Percentiles rank a stretch among this genome's conserved stretches.
Evolutionary conservation across 768 basidiomycete species (phyloP).

Genomic region (Dendrothele bispora): DNA sequence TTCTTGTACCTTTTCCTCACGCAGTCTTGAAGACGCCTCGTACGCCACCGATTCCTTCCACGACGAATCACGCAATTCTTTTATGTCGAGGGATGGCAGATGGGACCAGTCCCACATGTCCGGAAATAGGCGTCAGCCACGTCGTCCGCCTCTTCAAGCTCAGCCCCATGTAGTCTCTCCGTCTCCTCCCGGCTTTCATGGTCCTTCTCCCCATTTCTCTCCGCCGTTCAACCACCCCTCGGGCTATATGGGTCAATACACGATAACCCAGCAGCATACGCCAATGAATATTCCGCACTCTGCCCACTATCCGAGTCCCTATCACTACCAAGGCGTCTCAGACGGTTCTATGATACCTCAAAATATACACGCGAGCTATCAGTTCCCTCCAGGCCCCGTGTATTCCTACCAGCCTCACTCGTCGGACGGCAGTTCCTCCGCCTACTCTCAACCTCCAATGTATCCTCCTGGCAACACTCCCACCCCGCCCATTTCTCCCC

Average conservation of each 20-base stretch:
- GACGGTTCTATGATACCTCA: constrained; percentile 40
- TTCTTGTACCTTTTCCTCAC: background rate
- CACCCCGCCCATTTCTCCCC: constrained; percentile 19
- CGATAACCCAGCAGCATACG: constrained; percentile 42
- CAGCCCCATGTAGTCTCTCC: background rate
- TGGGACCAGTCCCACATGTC: background rate
- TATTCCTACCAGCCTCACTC: constrained; percentile 38
- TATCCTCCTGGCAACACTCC: constrained; percentile 25
- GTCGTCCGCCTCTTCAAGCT: background rate
- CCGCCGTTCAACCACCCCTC: constrained; percentile 32
- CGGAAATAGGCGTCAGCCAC: constrained; percentile 1
- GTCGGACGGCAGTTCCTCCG: constrained; percentile 28
- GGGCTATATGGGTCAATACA: constrained; percentile 46
- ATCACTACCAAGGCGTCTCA: constrained; percentile 32
- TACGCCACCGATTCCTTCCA: background rate
- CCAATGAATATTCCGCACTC: constrained; percentile 37
- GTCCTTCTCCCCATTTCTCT: constrained; percentile 20
- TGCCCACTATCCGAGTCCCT: constrained; percentile 31
- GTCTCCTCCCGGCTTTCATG: constrained; percentile 9
- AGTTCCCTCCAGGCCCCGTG: constrained; percentile 35
- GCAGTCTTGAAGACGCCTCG: constrained; percentile 4
- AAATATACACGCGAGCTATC: constrained; percentile 41
- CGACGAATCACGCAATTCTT: background rate
- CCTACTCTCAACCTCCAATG: constrained; percentile 26
- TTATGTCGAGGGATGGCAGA: constrained; percentile 5